Base-by-base conservation (phyloP, 2,329 filamentous ascomycete genomes). In the Ceratocystis diversiconidia region DNA sequence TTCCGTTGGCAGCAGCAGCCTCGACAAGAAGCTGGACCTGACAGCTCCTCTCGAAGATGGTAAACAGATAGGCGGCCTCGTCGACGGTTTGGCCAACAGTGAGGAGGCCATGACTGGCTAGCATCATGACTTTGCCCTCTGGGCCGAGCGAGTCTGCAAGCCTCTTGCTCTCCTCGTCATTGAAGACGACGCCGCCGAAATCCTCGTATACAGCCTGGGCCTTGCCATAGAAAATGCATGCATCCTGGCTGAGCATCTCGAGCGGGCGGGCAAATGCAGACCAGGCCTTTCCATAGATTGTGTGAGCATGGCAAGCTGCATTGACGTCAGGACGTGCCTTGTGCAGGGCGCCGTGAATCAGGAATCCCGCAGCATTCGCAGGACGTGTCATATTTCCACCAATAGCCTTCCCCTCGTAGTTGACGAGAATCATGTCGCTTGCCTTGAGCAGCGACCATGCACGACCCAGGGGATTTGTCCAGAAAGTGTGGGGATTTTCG, bases 51-150 rank as follows among this genome's bases (percentile, higher is more conserved):
- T 90, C 87, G 70, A 89, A 78, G 3, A 84, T 74, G 2, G 82
- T 83, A 71, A 88, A 89, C 64, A 89, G 75, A 69, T 83, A 88
- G 0, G 85, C 85, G 0, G 87, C 86, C 73, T 89, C 87, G 68
- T 87, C 87, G 2, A 90, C 85, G 0, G 86, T 90, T 0, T 73
- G 71, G 0, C 87, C 87, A 0, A 86, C 83, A 0, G 85, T 88
- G 52, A 90, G 72, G 3, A 90, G 74, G 0, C 87, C 87, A 71
- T 90, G 87, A 71, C 89, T 90, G 69, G 84, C 78, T 48, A 89
- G 73, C 61, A 89, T 85, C 69, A 84, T 76, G 17, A 79, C 85
- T 72, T 79, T 86, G 67, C 80, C 82, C 0, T 76, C 73, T 0
- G 69, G 66, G 0, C 86, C 86, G 0, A 90, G 75, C 0, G 85